These are phyloP conservation scores for Spinellus fusiger DNA, from an alignment of 192 early-diverging fungal genomes.

Conservation along the genomic window DNA sequence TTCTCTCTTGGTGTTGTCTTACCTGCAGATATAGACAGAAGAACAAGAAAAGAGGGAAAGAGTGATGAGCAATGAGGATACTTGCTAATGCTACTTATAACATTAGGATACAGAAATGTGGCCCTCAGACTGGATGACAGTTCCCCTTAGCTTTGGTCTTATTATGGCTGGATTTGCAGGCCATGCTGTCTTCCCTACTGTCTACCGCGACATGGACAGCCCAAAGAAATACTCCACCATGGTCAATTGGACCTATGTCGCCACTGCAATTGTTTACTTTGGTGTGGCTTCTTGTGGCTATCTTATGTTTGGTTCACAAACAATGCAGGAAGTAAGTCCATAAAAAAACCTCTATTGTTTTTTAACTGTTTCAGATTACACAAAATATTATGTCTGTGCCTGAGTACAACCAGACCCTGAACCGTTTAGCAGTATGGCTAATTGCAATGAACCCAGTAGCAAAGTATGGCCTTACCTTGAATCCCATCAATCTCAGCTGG, in stretches of 20 bases:
- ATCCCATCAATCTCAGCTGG: slow-evolving; percentile 50
- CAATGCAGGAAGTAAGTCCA: slow-evolving; percentile 51
- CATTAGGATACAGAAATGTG: slow-evolving; percentile 40
- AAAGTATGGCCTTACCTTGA: slow-evolving; percentile 64
- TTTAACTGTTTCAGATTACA: slow-evolving; percentile 47
- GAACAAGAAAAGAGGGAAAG: too few relatives aligned
- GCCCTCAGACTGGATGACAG: slow-evolving; percentile 36
- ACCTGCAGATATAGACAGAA: neutral
- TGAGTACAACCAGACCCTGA: slow-evolving; percentile 46
- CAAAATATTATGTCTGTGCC: slow-evolving; percentile 59
- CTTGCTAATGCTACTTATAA: neutral
- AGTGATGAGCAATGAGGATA: neutral
- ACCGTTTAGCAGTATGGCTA: slow-evolving; percentile 52
- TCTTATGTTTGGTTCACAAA: slow-evolving; percentile 62
- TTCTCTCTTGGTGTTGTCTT: neutral
- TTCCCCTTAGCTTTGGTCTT: slow-evolving; percentile 52
- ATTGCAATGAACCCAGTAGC: slow-evolving; percentile 70
- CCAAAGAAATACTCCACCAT: slow-evolving; percentile 39
- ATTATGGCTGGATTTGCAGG: slow-evolving; percentile 55
- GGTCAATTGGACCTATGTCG: slow-evolving; percentile 53
- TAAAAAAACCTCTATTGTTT: neutral
- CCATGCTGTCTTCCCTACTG: slow-evolving; percentile 62
- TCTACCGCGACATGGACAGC: slow-evolving; percentile 65
- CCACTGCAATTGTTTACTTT: slow-evolving; percentile 47
- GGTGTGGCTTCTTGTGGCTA: slow-evolving; percentile 52